Evolutionary conservation across 148 eudicot genomes (phyloP).

Genomic region (Rhododendron ferrugineum): DNA sequence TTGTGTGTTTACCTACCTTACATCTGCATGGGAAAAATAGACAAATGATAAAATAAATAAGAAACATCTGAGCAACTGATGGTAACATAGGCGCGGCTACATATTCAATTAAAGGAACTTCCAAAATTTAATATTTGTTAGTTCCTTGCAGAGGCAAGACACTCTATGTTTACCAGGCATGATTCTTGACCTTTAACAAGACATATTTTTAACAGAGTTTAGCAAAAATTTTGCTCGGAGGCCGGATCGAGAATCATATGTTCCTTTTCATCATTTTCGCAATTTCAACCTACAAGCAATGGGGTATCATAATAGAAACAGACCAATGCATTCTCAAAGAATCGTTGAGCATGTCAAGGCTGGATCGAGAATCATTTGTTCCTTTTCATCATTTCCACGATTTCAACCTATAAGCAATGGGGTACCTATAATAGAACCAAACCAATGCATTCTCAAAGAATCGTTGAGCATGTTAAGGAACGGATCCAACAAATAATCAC

Average conservation of each 20-base stretch:
- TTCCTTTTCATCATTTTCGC: neutral
- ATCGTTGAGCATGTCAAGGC: neutral
- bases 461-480: neutral
- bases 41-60: neutral
- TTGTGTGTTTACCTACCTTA: conserved; percentile 82
- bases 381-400: neutral
- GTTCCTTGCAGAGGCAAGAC: neutral
- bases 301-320: neutral
- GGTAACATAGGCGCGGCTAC: neutral
- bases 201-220: neutral
- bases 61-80: conserved; percentile 1
- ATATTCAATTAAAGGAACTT: neutral
- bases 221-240: neutral
- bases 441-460: neutral
- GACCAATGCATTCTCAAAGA: neutral
- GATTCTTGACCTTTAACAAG: neutral
- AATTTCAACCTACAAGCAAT: neutral
- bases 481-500: neutral
- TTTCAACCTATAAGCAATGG: neutral
- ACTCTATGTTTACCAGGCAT: neutral
- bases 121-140: neutral
- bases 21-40: conserved; percentile 41
- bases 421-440: neutral
- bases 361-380: neutral
- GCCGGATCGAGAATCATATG: neutral